Percentiles rank a stretch among this genome's conserved stretches.
phyloP scores from a whole-genome alignment of 2,329 filamentous ascomycete genomes.

The Fonsecaea pedrosoi region DNA sequence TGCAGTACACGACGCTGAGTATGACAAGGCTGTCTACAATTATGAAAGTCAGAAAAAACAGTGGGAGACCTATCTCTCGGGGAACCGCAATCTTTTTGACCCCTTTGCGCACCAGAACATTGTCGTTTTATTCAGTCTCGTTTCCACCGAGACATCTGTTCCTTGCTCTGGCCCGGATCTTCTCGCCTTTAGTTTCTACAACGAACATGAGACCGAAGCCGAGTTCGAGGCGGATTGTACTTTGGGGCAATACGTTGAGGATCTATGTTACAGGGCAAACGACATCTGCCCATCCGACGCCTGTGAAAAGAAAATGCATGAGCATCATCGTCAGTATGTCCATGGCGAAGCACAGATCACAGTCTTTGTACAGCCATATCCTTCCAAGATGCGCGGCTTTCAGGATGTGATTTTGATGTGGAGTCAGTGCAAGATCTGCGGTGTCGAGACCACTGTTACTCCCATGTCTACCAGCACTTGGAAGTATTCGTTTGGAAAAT shows the following conservation, averaged over 20 bases:
- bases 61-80: conserved; percentile 94
- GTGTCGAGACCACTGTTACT: conserved; percentile 85
- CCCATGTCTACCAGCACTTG: conserved; percentile 93
- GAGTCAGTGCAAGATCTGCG: conserved; percentile 93
- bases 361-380: conserved; percentile 80
- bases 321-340: conserved; percentile 96
- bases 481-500: conserved; percentile 99
- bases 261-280: conserved; percentile 77
- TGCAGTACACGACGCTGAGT: conserved; percentile 94
- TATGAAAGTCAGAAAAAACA: conserved; percentile 94
- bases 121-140: conserved; percentile 88
- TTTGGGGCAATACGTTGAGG: conserved; percentile 92
- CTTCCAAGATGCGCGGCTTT: conserved; percentile 68
- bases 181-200: conserved; percentile 91
- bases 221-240: conserved; percentile 85
- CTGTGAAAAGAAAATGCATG: conserved; percentile 85
- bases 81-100: conserved; percentile 87
- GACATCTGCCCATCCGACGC: conserved; percentile 81
- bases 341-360: conserved; percentile 94
- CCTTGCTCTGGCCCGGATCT: conserved; percentile 90
- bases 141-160: conserved; percentile 91
- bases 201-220: conserved; percentile 76
- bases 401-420: conserved; percentile 90
- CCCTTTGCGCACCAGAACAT: conserved; percentile 97
- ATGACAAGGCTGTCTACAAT: conserved; percentile 91